Evolutionary conservation across 805 yeast species (phyloP), one percentile per base, ranked within the genome.

Genomic region (Yarrowia osloensis): DNA sequence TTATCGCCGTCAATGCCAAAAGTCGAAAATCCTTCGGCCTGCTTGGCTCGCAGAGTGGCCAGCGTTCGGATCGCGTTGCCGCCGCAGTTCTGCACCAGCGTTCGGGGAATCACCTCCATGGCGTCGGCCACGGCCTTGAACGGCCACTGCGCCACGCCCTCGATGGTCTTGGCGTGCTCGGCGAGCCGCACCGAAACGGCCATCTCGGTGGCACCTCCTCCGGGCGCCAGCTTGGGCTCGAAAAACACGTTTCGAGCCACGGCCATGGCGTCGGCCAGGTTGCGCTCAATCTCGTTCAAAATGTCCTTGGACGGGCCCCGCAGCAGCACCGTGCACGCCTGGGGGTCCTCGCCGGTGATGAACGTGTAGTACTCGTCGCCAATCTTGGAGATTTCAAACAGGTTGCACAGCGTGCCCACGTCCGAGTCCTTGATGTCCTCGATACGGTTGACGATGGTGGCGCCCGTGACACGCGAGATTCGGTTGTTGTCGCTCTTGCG

Each of bases 181-280:
- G 97, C 85, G 69, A 95, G 83, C 71, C 83, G 86, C 33, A 95
- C 98, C 68, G 94, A 84, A 44, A 95, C 92, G 2, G 98, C 98
- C 98, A 95, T 95, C 81, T 95, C 99, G 31, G 98, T 94, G 65
- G 99, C 99, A 73, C 99, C 99, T 69, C 99, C 99, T 74, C 99
- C 99, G 61, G 99, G 99, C 1, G 97, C 85, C 75, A 95, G 84
- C 47, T 93, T 86, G 65, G 99, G 99, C 77, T 94, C 97, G 72
- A 94, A 87, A 83, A 91, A 84, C 39, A 95, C 97, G 75, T 95
- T 95, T 78, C 97, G 86, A 21, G 98, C 88, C 54, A 95, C 99
- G 3, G 97, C 94, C 96, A 95, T 90, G 52, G 99, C 99, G 79
- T 95, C 99, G 76, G 95, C 98, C 76, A 95, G 83, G 77, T 95